A percentile compares a stretch with the other conserved stretches of the same genome.
Conservation (phyloP, 2,329 filamentous ascomycete species). For the Fusarium pseudoanthophilum region DNA sequence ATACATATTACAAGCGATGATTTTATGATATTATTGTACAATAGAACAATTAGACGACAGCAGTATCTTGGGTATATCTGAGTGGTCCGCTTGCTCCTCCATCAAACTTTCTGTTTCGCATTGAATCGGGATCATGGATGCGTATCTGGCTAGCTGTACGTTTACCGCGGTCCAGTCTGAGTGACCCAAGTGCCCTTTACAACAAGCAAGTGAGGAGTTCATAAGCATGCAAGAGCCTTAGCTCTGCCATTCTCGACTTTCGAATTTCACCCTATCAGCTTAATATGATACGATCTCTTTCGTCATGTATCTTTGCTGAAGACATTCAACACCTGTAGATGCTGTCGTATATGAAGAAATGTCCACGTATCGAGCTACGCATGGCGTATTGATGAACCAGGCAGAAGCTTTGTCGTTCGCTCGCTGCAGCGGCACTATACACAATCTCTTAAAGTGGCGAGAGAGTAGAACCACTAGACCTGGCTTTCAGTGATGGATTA, state of each 20-base stretch:
- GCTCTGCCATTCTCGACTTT: neutral
- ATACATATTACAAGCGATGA: constrained; percentile 16
- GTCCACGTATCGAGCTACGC: neutral
- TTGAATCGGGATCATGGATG: neutral
- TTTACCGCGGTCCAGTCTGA: neutral
- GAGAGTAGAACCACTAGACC: too few relatives aligned
- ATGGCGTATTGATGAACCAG: too few relatives aligned
- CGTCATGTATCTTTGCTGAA: neutral
- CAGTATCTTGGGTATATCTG: neutral
- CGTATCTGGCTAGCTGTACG: neutral
- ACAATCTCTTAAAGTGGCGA: neutral
- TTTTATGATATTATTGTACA: constrained; percentile 31
- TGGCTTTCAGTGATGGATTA: neutral
- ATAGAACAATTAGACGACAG: constrained; percentile 17
- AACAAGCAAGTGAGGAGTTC: neutral
- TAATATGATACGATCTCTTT: neutral
- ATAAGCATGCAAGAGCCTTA: neutral
- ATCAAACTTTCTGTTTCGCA: neutral
- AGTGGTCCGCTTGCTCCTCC: neutral
- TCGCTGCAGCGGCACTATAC: neutral
- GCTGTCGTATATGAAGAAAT: neutral
- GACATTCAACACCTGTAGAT: neutral
- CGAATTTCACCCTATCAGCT: neutral
- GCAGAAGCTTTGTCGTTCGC: neutral
- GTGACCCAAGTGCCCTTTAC: neutral